Evolutionary conservation across 306 rosid genomes (phyloP), one percentile per base, ranked within the genome.

Genomic region (Cucumis hystrix): DNA sequence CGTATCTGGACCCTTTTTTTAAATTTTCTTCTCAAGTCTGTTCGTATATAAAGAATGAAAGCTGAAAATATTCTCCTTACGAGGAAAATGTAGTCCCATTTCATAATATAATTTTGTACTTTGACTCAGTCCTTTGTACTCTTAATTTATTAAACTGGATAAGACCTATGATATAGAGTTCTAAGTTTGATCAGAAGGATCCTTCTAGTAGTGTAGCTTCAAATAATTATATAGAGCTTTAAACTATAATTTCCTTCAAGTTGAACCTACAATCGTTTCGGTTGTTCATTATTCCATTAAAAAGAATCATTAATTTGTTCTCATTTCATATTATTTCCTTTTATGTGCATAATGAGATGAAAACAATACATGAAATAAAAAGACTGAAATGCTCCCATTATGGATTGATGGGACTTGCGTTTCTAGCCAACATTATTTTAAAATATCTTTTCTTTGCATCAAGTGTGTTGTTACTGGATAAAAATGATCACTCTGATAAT

Each of bases 31-130:
- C 76, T 71, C 75, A 0, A 49, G 60, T 28, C 59, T 23, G 60
- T 71, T 71, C 51, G 76, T 71, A 71, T 15, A 15, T 71, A 68
- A 68, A 68, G 37, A 67, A 66, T 18, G 54, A 67, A 67, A 67
- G 74, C 33, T 68, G 72, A 65, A 65, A 65, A 30, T 62, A 68
- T 68, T 68, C 75, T n/a, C 57, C 56, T 68, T 68, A 33, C 55
- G 2, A 68, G 56, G 56, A 45, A 68, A 68, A 12, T 43, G 56
- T 17, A 37, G 28, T 9, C 72, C 72, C 51, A 37, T 37, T 39
- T 66, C 51, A 16, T 66, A 66, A 66, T 39, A 39, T 39, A 39
- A 5, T 67, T 41, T 40, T 67, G 2, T 67, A 40, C 51, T 67
- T 67, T 6, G 18, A 67, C 73, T 67, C 33, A 7, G 23, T 30